Percentiles rank a stretch among this genome's conserved stretches.
phyloP scores from a whole-genome alignment of 2,329 filamentous ascomycete species.

The Graphium sp. region DNA sequence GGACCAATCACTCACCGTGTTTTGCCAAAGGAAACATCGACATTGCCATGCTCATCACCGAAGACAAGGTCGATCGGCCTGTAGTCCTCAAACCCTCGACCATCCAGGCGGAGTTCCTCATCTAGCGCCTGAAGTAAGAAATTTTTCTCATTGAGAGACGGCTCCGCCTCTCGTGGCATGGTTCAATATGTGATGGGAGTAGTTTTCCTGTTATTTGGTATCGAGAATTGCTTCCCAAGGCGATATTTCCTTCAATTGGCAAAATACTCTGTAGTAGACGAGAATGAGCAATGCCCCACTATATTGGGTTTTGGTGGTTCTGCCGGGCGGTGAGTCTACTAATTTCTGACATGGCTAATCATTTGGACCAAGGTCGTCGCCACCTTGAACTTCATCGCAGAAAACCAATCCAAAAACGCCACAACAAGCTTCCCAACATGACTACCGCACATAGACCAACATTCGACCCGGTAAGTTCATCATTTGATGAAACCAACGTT shows the following conservation, averaged over 20 bases:
- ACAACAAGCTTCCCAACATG: slow-evolving; percentile 23
- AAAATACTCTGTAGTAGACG: slow-evolving; percentile 6
- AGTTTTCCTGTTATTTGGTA: background rate
- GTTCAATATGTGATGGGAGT: background rate
- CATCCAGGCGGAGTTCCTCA: slow-evolving; percentile 70
- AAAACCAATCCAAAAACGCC: background rate
- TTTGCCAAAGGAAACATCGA: slow-evolving; percentile 75
- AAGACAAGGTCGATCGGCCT: slow-evolving; percentile 64
- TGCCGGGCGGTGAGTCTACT: slow-evolving; percentile 31
- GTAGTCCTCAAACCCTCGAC: slow-evolving; percentile 65
- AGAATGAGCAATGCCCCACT: slow-evolving; percentile 6
- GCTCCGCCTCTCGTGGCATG: slow-evolving; percentile 88
- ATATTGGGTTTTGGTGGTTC: slow-evolving; percentile 18
- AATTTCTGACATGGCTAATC: slow-evolving; percentile 12
- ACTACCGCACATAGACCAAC: slow-evolving; percentile 69
- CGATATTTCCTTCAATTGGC: too few relatives aligned
- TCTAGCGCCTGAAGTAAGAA: slow-evolving; percentile 75
- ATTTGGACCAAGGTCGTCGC: too few relatives aligned
- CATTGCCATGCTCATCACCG: slow-evolving; percentile 80
- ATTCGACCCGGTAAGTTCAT: slow-evolving; percentile 64
- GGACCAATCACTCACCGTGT: slow-evolving; percentile 47
- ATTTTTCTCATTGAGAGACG: slow-evolving; percentile 72
- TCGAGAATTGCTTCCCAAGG: slow-evolving; percentile 3
- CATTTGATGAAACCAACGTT: background rate
- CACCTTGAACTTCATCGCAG: background rate